Evolutionary conservation across 2,329 filamentous ascomycete species (phyloP).

Genomic region (Ophiostoma ips): DNA sequence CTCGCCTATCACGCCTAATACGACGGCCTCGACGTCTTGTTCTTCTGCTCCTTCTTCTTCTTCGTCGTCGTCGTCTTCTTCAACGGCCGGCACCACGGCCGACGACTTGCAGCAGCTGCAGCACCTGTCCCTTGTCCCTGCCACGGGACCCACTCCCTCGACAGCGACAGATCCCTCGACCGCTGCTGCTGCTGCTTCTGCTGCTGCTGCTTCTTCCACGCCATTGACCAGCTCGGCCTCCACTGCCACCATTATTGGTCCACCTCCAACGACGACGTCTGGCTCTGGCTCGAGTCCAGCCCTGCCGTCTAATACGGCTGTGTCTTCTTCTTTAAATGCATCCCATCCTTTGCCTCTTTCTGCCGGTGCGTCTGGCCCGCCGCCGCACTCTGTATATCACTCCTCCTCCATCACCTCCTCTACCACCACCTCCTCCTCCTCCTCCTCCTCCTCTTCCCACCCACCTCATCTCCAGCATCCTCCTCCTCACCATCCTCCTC

Average conservation of each 20-base stretch:
- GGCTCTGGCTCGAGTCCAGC: not conserved
- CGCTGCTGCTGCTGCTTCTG: not conserved
- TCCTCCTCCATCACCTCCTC: too few species aligned
- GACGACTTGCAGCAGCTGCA: not conserved
- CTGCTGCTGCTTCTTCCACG: not conserved
- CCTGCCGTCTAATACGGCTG: too few species aligned
- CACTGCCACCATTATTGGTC: not conserved
- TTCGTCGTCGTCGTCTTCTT: not conserved
- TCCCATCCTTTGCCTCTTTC: too few species aligned
- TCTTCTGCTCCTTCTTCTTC: too few species aligned
- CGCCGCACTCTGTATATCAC: too few species aligned
- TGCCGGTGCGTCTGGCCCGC: too few species aligned
- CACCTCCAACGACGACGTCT: not conserved
- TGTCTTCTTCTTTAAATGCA: too few species aligned
- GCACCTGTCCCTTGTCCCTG: not conserved
- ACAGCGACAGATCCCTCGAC: too few species aligned
- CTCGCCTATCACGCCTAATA: not conserved
- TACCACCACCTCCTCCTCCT: not conserved
- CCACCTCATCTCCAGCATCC: too few species aligned
- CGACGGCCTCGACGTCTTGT: not conserved
- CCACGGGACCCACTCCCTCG: not conserved
- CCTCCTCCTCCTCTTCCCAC: conserved; percentile 10
- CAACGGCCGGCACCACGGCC: not conserved
- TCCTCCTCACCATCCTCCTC: conserved; percentile 1
- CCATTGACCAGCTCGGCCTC: not conserved